Evolutionary conservation across 1,284 basidiomycete species (phyloP).

Genomic region (Cryptococcus sp.): DNA sequence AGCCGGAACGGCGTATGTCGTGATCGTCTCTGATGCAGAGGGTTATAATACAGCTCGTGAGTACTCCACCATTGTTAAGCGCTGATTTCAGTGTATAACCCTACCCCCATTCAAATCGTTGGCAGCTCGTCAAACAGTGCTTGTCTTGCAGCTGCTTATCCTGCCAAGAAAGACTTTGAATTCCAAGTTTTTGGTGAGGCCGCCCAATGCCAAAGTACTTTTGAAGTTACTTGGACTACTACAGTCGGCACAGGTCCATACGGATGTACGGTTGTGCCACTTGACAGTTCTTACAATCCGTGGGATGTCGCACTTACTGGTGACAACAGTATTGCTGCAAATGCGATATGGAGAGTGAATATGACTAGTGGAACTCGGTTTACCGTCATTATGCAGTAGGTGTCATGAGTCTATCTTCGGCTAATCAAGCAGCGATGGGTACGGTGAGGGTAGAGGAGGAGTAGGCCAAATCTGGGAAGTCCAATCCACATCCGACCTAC

Average conservation of each 20-base stretch:
- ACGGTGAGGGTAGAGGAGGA: conserved; percentile 1
- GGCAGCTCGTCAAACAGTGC: not conserved
- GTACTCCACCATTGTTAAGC: not conserved
- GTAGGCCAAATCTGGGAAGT: conserved; percentile 6
- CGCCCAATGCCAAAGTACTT: not conserved
- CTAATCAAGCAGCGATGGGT: conserved; percentile 1
- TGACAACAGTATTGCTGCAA: not conserved
- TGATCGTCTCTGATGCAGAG: not conserved
- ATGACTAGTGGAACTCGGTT: conserved; percentile 7
- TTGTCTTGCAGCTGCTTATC: not conserved
- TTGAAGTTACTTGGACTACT: conserved; percentile 2
- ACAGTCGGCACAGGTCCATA: conserved; percentile 2
- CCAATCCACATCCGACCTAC: not conserved
- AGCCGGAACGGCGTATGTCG: conserved; percentile 2
- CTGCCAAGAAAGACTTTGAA: conserved; percentile 6
- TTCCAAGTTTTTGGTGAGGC: conserved; percentile 4
- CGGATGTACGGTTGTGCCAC: conserved; percentile 3
- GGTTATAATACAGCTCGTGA: conserved; percentile 1
- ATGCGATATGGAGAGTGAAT: conserved; percentile 4
- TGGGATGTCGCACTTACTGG: conserved; percentile 4
- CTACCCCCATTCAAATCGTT: conserved; percentile 2
- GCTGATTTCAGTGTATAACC: not conserved
- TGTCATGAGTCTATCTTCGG: not conserved
- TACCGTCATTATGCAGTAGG: conserved; percentile 10
- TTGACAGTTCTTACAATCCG: conserved; percentile 3